Evolutionary conservation across 768 basidiomycete species (phyloP).

Genomic region (Podaxis sp.): DNA sequence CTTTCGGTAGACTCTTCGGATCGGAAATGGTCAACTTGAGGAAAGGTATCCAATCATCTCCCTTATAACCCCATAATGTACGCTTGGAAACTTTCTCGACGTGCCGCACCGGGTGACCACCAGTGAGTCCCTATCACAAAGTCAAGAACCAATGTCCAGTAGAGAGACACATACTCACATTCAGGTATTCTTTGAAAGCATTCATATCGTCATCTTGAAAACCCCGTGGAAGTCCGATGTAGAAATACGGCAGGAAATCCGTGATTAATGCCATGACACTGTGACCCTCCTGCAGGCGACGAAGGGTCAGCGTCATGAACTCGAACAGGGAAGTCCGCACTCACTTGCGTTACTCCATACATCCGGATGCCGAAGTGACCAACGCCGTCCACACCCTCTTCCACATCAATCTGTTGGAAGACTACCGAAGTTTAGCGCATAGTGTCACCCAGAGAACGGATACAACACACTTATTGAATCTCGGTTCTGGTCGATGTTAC

Average conservation of each 20-base stretch:
- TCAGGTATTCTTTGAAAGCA: slow-evolving; percentile 67
- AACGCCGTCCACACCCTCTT: slow-evolving; percentile 34
- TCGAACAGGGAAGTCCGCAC: slow-evolving; percentile 9
- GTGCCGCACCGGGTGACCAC: slow-evolving; percentile 29
- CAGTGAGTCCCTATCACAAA: slow-evolving; percentile 8
- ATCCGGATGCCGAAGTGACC: slow-evolving; percentile 48
- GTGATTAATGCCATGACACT: slow-evolving; percentile 85
- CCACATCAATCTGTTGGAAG: slow-evolving; percentile 97
- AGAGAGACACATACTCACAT: slow-evolving; percentile 50
- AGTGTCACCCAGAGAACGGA: not conserved
- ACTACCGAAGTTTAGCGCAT: slow-evolving; percentile 41
- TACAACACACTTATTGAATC: slow-evolving; percentile 65
- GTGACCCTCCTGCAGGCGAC: slow-evolving; percentile 62
- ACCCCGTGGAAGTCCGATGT: slow-evolving; percentile 82
- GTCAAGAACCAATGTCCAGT: not conserved
- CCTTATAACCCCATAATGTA: slow-evolving; percentile 85
- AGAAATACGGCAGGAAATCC: slow-evolving; percentile 92
- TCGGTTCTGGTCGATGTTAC: slow-evolving; percentile 52
- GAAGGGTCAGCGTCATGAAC: slow-evolving; percentile 1
- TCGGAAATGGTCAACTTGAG: slow-evolving; percentile 80
- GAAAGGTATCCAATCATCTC: slow-evolving; percentile 78
- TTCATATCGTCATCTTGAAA: slow-evolving; percentile 68
- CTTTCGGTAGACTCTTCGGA: slow-evolving; percentile 77
- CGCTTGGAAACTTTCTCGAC: slow-evolving; percentile 65
- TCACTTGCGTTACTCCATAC: slow-evolving; percentile 89